A percentile compares a stretch with the other conserved stretches of the same genome.
These are phyloP conservation scores for Entomortierella parvispora DNA, from an alignment of 192 early-diverging fungal species.

Conservation along the genomic window DNA sequence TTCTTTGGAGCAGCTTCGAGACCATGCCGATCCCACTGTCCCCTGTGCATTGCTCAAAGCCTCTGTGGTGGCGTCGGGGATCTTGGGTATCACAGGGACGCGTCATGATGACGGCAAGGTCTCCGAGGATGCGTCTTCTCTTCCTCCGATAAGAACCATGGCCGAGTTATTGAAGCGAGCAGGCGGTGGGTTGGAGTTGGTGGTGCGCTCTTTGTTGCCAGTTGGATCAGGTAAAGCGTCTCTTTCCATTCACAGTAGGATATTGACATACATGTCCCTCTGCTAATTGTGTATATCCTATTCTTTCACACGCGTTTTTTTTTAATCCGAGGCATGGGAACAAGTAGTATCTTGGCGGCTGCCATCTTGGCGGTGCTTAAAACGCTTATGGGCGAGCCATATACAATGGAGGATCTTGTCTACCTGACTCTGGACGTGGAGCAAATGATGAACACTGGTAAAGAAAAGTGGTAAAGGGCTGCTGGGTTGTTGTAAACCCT, in stretches of 20 bases:
- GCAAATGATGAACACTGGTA: conserved; percentile 54
- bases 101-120: conserved; percentile 16
- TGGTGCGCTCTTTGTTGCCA: conserved; percentile 28
- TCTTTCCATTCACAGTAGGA: not conserved
- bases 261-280: not conserved
- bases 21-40: conserved; percentile 36
- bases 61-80: conserved; percentile 40
- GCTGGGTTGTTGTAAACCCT: not conserved
- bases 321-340: conserved; percentile 22
- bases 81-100: conserved; percentile 23
- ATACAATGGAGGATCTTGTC: conserved; percentile 24
- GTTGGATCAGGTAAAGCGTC: conserved; percentile 24
- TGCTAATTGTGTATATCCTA: not conserved
- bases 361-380: conserved; percentile 35
- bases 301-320: not conserved
- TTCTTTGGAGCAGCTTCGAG: conserved; percentile 32
- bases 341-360: conserved; percentile 36
- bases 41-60: conserved; percentile 48
- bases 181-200: conserved; percentile 37
- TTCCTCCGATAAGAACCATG: conserved; percentile 10
- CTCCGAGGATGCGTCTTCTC: not conserved
- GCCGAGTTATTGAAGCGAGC: conserved; percentile 32
- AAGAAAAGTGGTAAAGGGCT: not conserved
- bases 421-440: conserved; percentile 43
- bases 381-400: conserved; percentile 25